These are phyloP conservation scores for Geranium rotundifolium DNA, from an alignment of 345 rosid species.

Conservation along the genomic window DNA sequence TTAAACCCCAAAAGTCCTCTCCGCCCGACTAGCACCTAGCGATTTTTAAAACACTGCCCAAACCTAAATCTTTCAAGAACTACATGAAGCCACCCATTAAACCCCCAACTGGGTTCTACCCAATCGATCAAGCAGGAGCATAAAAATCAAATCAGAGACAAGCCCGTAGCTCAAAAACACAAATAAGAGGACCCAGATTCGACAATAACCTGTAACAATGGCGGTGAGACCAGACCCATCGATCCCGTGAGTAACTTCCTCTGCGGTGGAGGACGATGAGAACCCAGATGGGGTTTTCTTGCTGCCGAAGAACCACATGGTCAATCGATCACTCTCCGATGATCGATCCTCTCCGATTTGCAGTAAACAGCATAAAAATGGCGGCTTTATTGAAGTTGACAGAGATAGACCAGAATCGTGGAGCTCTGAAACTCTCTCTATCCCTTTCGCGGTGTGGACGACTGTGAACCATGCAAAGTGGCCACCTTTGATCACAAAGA, in stretches of 20 bases:
- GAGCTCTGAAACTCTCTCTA: neutral
- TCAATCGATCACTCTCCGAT: neutral
- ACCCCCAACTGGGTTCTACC: neutral
- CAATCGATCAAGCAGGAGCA: neutral
- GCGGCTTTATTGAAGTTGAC: neutral
- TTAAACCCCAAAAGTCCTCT: too few relatives aligned
- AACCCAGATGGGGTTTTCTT: slow-evolving; percentile 65
- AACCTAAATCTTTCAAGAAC: neutral
- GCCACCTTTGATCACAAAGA: neutral
- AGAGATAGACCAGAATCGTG: neutral
- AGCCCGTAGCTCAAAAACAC: neutral
- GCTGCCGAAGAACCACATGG: slow-evolving; percentile 49
- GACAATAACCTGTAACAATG: slow-evolving; percentile 51
- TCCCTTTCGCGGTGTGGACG: neutral
- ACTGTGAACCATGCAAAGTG: neutral
- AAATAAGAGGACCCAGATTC: neutral
- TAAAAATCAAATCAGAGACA: neutral
- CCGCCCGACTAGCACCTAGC: too few relatives aligned
- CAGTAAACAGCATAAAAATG: neutral
- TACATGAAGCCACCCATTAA: neutral
- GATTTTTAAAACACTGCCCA: too few relatives aligned
- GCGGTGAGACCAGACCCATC: slow-evolving; percentile 74
- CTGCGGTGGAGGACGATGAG: slow-evolving; percentile 67
- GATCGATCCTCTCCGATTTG: neutral
- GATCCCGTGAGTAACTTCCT: slow-evolving; percentile 66